Evolutionary conservation across 2,329 filamentous ascomycete genomes (phyloP).

Genomic region (Penicillium sumatraense): DNA sequence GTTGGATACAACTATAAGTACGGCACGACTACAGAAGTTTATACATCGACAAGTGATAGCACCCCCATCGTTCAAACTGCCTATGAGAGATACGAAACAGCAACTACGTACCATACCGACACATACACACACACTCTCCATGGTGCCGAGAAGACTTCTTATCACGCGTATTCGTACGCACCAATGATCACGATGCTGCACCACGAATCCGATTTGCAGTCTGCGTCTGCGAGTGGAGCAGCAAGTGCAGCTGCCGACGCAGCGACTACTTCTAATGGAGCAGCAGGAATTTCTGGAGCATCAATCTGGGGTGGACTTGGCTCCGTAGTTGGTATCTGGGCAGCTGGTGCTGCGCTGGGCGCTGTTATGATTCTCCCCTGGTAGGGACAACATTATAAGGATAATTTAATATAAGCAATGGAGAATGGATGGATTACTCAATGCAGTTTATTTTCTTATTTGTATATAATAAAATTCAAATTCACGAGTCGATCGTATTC

Average conservation of each 20-base stretch:
- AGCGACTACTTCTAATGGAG: conserved; percentile 13
- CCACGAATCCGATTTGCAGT: conserved; percentile 11
- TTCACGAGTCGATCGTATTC: neutral
- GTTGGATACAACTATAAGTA: neutral
- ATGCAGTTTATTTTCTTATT: too few species aligned
- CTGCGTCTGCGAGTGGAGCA: conserved; percentile 4
- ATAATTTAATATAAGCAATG: neutral
- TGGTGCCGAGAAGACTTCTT: neutral
- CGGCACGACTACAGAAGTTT: neutral
- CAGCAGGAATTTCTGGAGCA: neutral
- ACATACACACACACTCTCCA: neutral
- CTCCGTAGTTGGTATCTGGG: conserved; percentile 6
- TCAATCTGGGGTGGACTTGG: conserved; percentile 6
- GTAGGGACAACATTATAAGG: neutral
- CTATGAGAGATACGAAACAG: neutral
- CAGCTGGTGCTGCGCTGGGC: conserved; percentile 9
- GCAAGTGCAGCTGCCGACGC: neutral
- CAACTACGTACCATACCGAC: neutral
- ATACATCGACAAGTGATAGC: neutral
- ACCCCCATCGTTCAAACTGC: neutral
- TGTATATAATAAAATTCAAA: too few species aligned
- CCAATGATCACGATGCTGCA: conserved; percentile 13
- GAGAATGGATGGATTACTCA: neutral
- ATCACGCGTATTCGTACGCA: neutral
- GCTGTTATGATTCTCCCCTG: conserved; percentile 7